These are phyloP conservation scores for Pseudocercospora musae DNA, from an alignment of 2,329 filamentous ascomycete genomes.

Conservation along the genomic window DNA sequence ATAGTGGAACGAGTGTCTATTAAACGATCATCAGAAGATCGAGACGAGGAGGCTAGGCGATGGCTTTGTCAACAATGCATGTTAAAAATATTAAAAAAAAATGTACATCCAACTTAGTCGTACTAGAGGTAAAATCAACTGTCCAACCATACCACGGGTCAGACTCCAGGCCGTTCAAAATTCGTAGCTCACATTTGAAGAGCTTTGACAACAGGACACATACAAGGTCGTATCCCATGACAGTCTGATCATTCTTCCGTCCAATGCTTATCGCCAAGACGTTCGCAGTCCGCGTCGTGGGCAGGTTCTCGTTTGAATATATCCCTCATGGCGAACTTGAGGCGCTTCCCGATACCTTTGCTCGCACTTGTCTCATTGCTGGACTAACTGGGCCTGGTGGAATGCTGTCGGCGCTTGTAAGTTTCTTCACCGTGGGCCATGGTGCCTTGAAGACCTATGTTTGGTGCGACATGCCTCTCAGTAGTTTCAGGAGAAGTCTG, in stretches of 20 bases:
- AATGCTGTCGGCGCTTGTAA: not conserved
- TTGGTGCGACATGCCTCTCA: not conserved
- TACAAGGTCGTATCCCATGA: too few relatives aligned
- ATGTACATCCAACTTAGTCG: too few relatives aligned
- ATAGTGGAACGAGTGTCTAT: too few relatives aligned
- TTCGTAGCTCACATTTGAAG: not conserved
- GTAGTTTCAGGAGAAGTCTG: not conserved
- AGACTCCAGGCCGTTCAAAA: not conserved
- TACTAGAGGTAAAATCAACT: too few relatives aligned
- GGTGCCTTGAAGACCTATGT: not conserved
- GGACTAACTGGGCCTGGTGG: not conserved
- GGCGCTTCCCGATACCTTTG: conserved; percentile 18
- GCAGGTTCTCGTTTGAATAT: conserved; percentile 29
- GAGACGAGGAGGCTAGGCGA: too few relatives aligned
- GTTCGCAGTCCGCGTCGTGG: conserved; percentile 26
- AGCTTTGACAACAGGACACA: not conserved
- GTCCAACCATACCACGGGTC: too few relatives aligned
- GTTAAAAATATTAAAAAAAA: too few relatives aligned
- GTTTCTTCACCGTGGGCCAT: not conserved
- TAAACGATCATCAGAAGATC: too few relatives aligned
- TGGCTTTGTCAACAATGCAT: too few relatives aligned
- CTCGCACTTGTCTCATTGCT: not conserved
- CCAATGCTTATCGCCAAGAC: conserved; percentile 32
- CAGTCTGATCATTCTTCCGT: conserved; percentile 32
- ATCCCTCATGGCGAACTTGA: conserved; percentile 25